Percentiles rank a stretch among this genome's conserved stretches.
Evolutionary conservation across 208 protist species (phyloP).

Genomic region (Naegleria fowleri): DNA sequence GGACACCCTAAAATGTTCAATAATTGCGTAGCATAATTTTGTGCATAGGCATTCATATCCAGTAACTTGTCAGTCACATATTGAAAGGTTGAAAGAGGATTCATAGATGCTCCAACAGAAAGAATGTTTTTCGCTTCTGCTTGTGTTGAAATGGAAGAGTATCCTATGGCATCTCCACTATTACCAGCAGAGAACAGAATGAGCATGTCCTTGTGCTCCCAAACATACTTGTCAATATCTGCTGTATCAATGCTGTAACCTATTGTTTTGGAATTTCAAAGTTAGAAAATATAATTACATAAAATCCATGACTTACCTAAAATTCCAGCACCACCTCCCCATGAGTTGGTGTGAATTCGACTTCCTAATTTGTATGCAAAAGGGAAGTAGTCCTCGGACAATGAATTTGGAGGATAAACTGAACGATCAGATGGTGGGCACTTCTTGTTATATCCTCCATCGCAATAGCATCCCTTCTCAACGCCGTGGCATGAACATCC

Average conservation of each 20-base stretch:
- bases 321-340: not conserved
- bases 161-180: not conserved
- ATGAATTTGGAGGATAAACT: not conserved
- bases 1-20: not conserved
- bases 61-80: not conserved
- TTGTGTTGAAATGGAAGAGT: not conserved
- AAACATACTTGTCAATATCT: not conserved
- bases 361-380: conserved; percentile 56
- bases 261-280: not conserved
- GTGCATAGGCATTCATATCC: not conserved
- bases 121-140: not conserved
- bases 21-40: not conserved
- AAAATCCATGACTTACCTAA: not conserved
- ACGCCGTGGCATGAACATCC: conserved; percentile 41
- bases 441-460: too few relatives aligned
- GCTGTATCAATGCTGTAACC: not conserved
- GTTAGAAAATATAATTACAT: too few relatives aligned
- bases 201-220: not conserved
- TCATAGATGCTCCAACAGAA: conserved; percentile 3
- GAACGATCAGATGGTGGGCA: not conserved
- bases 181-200: conserved; percentile 58
- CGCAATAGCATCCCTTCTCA: not conserved
- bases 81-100: not conserved
- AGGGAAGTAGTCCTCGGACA: conserved; percentile 50
- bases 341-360: conserved; percentile 64